Evolutionary conservation across 345 rosid genomes (phyloP).

Genomic region (Euphorbia peplus): DNA sequence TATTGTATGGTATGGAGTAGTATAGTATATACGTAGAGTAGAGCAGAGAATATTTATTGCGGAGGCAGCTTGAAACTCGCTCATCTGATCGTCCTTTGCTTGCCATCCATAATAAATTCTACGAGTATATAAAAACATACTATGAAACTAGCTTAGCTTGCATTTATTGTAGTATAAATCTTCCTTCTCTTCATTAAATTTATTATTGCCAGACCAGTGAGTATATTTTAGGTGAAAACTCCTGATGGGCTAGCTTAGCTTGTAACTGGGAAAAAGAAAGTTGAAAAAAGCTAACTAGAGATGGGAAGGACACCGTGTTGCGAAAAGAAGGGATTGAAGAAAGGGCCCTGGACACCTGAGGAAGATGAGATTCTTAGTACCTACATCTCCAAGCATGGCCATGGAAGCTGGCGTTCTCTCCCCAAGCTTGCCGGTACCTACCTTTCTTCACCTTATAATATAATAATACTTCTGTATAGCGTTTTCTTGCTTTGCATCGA

Average conservation of each 20-base stretch:
- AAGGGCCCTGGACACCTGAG: slow-evolving; percentile 38
- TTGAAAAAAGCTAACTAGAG: not conserved
- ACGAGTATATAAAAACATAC: too few relatives aligned
- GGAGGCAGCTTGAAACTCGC: slow-evolving; percentile 62
- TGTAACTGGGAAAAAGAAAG: too few relatives aligned
- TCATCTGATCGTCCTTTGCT: slow-evolving; percentile 45
- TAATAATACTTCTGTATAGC: too few relatives aligned
- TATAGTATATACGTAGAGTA: too few relatives aligned
- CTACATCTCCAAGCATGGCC: slow-evolving; percentile 31
- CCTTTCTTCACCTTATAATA: too few relatives aligned
- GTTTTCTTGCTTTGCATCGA: too few relatives aligned
- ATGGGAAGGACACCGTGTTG: slow-evolving; percentile 40
- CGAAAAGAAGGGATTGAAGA: slow-evolving; percentile 38
- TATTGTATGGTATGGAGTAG: too few relatives aligned
- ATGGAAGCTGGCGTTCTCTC: slow-evolving; percentile 42
- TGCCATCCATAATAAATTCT: slow-evolving; percentile 21
- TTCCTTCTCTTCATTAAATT: not conserved
- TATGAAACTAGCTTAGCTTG: too few relatives aligned
- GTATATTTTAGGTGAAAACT: too few relatives aligned
- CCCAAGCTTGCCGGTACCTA: slow-evolving; percentile 36
- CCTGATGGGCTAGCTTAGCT: too few relatives aligned
- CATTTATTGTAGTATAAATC: slow-evolving; percentile 27
- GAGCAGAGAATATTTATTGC: slow-evolving; percentile 35
- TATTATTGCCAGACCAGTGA: too few relatives aligned
- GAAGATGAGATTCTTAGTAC: slow-evolving; percentile 31